Percentiles rank a stretch among this genome's conserved stretches.
phyloP scores from a whole-genome alignment of 75 land plant species.

The Picea sitchensis region DNA sequence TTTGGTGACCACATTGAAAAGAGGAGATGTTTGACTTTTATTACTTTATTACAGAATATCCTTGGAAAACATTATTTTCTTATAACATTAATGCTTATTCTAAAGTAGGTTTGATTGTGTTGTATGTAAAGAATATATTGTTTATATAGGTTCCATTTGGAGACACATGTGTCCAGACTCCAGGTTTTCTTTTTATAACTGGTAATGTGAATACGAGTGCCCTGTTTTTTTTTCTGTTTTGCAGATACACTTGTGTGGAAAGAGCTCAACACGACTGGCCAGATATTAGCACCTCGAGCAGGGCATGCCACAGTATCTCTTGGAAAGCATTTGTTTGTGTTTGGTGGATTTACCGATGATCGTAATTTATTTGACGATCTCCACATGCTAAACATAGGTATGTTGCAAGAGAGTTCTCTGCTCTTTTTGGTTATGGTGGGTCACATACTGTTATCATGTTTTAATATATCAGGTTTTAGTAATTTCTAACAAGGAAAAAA shows the following conservation, averaged over 20 bases:
- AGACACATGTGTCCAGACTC: neutral
- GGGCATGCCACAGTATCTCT: slow-evolving; percentile 84
- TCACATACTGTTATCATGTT: neutral
- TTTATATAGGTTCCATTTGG: neutral
- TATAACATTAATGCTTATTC: neutral
- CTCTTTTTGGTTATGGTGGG: slow-evolving; percentile 8
- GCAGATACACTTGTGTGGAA: slow-evolving; percentile 79
- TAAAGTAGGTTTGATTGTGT: neutral
- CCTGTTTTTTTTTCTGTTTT: slow-evolving; percentile 5
- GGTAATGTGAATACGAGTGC: neutral
- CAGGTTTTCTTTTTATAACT: neutral
- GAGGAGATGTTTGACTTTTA: neutral
- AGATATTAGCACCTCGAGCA: slow-evolving; percentile 73
- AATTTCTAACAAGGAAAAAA: neutral
- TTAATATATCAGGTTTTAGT: no score
- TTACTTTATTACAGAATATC: neutral
- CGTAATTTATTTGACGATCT: slow-evolving; percentile 88
- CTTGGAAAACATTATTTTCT: neutral
- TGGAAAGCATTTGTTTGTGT: slow-evolving; percentile 76
- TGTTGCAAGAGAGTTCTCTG: slow-evolving; percentile 15
- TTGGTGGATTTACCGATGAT: slow-evolving; percentile 94
- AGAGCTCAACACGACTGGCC: slow-evolving; percentile 69
- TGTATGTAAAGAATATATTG: neutral
- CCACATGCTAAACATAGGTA: slow-evolving; percentile 87
- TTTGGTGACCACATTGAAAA: neutral